phyloP scores from a whole-genome alignment of 441 rosid genomes.

The Viola pubescens region DNA sequence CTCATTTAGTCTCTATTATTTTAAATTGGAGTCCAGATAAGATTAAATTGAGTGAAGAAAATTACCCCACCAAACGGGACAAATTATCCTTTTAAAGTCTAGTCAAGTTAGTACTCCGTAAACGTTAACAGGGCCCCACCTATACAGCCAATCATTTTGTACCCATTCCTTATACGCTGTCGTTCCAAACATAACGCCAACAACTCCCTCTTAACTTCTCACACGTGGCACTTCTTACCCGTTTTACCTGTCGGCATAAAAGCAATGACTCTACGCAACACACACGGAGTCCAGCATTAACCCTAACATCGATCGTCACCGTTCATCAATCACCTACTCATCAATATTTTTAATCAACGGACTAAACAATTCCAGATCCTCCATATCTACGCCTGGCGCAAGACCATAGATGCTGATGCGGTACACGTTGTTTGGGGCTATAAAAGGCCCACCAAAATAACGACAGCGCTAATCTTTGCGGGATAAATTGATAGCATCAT shows the following conservation, averaged over 20 bases:
- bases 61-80: too few species aligned
- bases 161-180: constrained; percentile 11
- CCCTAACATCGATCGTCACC: not conserved
- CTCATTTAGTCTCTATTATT: too few species aligned
- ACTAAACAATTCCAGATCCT: not conserved
- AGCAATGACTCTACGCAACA: constrained; percentile 5
- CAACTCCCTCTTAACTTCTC: not conserved
- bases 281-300: not conserved
- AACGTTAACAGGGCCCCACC: not conserved
- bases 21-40: too few species aligned
- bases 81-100: too few species aligned
- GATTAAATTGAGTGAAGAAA: too few species aligned
- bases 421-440: constrained; percentile 5
- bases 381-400: not conserved
- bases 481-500: not conserved
- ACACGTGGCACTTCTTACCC: constrained; percentile 14
- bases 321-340: not conserved
- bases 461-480: constrained; percentile 6
- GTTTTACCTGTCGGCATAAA: constrained; percentile 25
- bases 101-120: not conserved
- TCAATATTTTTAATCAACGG: constrained; percentile 17
- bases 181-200: constrained; percentile 21
- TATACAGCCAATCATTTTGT: not conserved
- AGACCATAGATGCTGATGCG: not conserved
- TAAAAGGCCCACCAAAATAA: constrained; percentile 2